These are phyloP conservation scores for Malassezia sympodialis DNA, from an alignment of 1,284 basidiomycete species.

Conservation along the genomic window DNA sequence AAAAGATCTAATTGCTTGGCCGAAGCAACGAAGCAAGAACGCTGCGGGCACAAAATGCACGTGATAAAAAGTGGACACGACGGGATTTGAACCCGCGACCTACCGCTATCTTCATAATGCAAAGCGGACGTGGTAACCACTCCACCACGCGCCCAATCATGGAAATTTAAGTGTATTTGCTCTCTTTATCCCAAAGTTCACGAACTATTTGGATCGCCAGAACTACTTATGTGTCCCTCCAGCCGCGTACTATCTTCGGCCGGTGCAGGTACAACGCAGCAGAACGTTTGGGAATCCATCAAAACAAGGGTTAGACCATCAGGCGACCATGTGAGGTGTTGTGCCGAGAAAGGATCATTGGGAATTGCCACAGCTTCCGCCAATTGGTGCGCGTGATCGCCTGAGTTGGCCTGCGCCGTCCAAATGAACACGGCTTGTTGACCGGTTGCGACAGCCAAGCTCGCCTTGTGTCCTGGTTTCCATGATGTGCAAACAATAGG, in stretches of 20 bases:
- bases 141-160: constrained; percentile 19
- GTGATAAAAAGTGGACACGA: constrained; percentile 19
- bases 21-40: neutral
- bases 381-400: neutral
- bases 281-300: neutral
- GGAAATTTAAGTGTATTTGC: neutral
- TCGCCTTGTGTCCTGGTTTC: constrained; percentile 63
- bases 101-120: constrained; percentile 17
- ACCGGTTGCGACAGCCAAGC: constrained; percentile 61
- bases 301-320: constrained; percentile 12
- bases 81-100: constrained; percentile 24
- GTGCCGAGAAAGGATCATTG: constrained; percentile 8
- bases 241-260: neutral
- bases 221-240: neutral
- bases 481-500: constrained; percentile 59
- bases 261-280: constrained; percentile 11
- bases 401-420: constrained; percentile 34
- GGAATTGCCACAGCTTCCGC: constrained; percentile 16
- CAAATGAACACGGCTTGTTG: constrained; percentile 62
- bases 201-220: neutral
- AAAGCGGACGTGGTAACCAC: constrained; percentile 23
- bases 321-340: constrained; percentile 5
- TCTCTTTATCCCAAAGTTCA: neutral
- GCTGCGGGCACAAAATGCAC: neutral
- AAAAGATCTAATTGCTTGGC: neutral